Base-by-base conservation (phyloP, 495 filamentous ascomycete species). In the Ramalina intermedia region DNA sequence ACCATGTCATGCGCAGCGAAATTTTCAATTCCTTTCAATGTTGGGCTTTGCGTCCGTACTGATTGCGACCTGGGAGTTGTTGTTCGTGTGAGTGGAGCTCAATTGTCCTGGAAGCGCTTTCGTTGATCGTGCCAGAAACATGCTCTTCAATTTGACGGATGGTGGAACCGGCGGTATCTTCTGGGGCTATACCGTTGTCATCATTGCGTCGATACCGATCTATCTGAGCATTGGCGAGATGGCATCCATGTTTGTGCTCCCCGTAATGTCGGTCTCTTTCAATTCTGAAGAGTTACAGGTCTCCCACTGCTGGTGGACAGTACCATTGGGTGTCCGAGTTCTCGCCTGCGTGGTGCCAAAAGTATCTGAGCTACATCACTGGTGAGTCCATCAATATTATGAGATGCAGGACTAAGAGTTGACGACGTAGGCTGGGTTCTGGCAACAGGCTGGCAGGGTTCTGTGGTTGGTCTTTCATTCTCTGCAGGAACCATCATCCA, bases 251-350 rank as follows among this genome's bases (percentile, higher is more conserved):
- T 72, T 56, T 40, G 64, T 11, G 16, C 6, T 8, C 55, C 18
- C 18, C 2, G 18, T 20, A 20, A 20, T 20, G 18, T 20, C 18
- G 18, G 18, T 20, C 18, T 20, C 18, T 20, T 20, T 20, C 18
- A 2, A 20, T 20, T 20, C 41, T 44, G 29, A 44, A 20, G n/a
- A 20, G 8, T 35, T 1, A 29, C 43, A 71, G 69, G 62, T 67
- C 70, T 17, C 69, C 69, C 17, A 71, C 69, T 38, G 65, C 69
- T 17, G 70, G 71, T 40, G 70, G 71, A 18, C 71, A 75, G 48
- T 75, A 75, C 46, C 71, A 75, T 50, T 81, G 76, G 77, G 73
- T 79, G 6, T 78, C 69, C 5, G 75, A 78, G 50, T 72, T 79
- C 52, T 70, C 76, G 11, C 75, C 77, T 16, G 58, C 53, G 5